A percentile compares a stretch with the other conserved stretches of the same genome.
phyloP scores from a whole-genome alignment of 306 rosid genomes.

The Hylodesmum podocarpum region DNA sequence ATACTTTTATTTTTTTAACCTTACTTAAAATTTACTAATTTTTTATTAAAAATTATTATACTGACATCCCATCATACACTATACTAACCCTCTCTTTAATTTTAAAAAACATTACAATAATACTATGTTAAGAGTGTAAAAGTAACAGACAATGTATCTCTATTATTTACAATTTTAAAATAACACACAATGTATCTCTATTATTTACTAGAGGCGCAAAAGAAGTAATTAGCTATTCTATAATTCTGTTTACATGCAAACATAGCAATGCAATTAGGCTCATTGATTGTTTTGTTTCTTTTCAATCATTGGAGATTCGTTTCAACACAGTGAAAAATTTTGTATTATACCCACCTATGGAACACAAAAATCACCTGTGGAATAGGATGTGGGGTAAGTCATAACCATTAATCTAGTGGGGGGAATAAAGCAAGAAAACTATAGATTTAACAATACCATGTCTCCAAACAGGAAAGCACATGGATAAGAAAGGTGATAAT shows the following conservation, averaged over 20 bases:
- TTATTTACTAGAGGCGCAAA: background rate
- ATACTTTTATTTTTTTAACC: too few species aligned
- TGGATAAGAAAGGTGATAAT: constrained; percentile 23
- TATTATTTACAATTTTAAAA: too few species aligned
- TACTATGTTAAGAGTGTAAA: too few species aligned
- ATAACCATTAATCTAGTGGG: constrained; percentile 1
- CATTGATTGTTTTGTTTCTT: constrained; percentile 15
- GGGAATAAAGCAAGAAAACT: constrained; percentile 14
- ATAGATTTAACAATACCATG: constrained; percentile 21
- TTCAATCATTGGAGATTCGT: constrained; percentile 34
- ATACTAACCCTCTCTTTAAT: too few species aligned
- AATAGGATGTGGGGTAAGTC: constrained; percentile 28
- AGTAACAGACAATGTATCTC: too few species aligned
- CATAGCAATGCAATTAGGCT: constrained; percentile 26
- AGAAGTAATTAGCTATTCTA: background rate
- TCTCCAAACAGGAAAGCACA: constrained; percentile 27
- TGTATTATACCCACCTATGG: background rate
- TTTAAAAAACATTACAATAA: too few species aligned
- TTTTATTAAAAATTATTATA: too few species aligned
- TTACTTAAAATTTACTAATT: too few species aligned
- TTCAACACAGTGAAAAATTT: background rate
- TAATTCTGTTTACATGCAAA: constrained; percentile 3
- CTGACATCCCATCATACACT: too few species aligned
- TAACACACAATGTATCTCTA: too few species aligned
- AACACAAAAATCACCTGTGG: constrained; percentile 22